Evolutionary conservation across 441 rosid genomes (phyloP).

Genomic region (Populus trichocarpa): DNA sequence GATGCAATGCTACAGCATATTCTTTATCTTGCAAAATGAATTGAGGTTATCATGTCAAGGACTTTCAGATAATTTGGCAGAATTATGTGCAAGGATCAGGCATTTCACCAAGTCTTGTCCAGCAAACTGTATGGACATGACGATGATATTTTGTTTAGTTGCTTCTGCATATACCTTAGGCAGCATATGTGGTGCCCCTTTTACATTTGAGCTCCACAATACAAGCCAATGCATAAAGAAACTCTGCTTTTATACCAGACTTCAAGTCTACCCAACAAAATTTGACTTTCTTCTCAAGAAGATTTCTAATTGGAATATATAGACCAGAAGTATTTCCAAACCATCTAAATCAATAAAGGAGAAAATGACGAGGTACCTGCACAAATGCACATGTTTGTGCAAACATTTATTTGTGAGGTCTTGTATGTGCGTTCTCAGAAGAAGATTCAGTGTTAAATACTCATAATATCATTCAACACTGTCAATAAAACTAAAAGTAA

Average conservation of each 20-base stretch:
- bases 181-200: background rate
- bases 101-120: conserved; percentile 9
- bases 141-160: background rate
- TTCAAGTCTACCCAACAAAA: background rate
- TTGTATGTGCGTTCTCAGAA: background rate
- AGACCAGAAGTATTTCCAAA: too few species aligned
- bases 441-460: background rate
- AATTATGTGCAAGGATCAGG: background rate
- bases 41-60: background rate
- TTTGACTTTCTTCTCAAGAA: background rate
- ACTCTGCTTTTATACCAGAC: background rate
- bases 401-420: background rate
- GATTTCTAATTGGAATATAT: background rate
- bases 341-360: background rate
- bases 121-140: background rate
- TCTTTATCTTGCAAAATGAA: background rate
- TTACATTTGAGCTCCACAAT: background rate
- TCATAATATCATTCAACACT: background rate
- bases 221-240: background rate
- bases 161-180: background rate
- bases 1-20: background rate
- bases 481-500: background rate
- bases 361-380: background rate
- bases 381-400: background rate
- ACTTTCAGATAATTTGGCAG: background rate